These are phyloP conservation scores for Leptodontidium sp. DNA, from an alignment of 2,329 filamentous ascomycete genomes.

Conservation along the genomic window DNA sequence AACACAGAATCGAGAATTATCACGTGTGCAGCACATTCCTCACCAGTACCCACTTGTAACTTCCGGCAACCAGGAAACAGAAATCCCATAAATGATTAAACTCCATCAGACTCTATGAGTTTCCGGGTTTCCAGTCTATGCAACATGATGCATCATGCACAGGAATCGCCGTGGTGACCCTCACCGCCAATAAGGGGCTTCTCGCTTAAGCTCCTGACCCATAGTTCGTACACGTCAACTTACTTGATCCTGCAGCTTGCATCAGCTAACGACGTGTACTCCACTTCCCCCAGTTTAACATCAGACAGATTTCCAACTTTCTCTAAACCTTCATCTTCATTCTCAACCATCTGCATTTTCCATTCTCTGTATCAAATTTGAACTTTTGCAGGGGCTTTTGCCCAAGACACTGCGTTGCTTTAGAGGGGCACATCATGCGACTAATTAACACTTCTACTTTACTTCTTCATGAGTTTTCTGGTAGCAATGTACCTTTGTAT, in stretches of 20 bases:
- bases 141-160: background rate
- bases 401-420: too few species aligned
- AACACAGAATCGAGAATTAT: too few species aligned
- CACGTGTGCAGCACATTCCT: too few species aligned
- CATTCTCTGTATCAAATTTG: background rate
- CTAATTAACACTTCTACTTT: slow-evolving; percentile 13
- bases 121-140: background rate
- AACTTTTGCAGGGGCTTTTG: background rate
- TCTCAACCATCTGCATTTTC: background rate
- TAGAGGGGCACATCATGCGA: background rate
- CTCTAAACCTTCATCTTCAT: background rate
- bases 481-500: slow-evolving; percentile 19
- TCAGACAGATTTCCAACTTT: background rate
- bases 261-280: slow-evolving; percentile 8
- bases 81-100: background rate
- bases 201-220: slow-evolving; percentile 13
- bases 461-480: slow-evolving; percentile 22
- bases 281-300: slow-evolving; percentile 10
- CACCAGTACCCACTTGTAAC: background rate
- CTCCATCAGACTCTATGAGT: too few species aligned
- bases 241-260: slow-evolving; percentile 12
- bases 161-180: slow-evolving; percentile 1
- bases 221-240: slow-evolving; percentile 16
- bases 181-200: slow-evolving; percentile 15
- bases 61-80: background rate